Base-by-base conservation (phyloP, 177 flowering plant genomes). In the Vitis hybrid region DNA sequence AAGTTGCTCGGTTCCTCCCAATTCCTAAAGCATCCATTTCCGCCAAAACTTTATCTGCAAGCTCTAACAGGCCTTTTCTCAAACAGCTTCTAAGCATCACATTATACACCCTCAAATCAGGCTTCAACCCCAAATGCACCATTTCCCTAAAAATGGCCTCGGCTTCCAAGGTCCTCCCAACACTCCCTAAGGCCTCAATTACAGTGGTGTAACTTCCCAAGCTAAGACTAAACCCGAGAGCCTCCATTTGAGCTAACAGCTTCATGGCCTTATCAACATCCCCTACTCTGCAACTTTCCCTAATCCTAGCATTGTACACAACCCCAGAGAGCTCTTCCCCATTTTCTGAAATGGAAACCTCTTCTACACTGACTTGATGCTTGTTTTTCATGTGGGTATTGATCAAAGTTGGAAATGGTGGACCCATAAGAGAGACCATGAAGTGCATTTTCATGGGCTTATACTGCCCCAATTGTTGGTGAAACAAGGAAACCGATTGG, bases 121-220 rank as follows among this genome's bases (percentile, higher is more conserved):
- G 89, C 69, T 64, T 67, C 19, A 70, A 56, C 21, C 91, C 88
- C 32, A 60, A 76, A 57, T 52, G 32, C 14, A 78, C 58, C 91
- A 91, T 81, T 65, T 93, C 96, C 63, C 72, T 83, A 57, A 93
- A 88, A 4, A 93, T 60, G 1, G 85, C 82, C 50, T 91, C 98
- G 1, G 94, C 94, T 81, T 91, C 97, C 15, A 80, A 72, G 12
- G 88, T 89, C 70, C 94, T 82, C 32, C 94, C 94, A n/a, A 81
- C 76, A 54, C 57, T 82, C 16, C 85, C 89, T 2, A 91, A 83
- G 27, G 81, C 79, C 55, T 84, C 84, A 54, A 92, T 83, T 73
- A 92, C 75, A 60, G 66, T 70, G 40, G 75, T 67, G 65, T 88
- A 91, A 3, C 88, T 81, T 5, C 56, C 11, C 0, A 77, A 75